phyloP scores from a whole-genome alignment of 176 grass and related monocot genomes.

The Musa beccarii region DNA sequence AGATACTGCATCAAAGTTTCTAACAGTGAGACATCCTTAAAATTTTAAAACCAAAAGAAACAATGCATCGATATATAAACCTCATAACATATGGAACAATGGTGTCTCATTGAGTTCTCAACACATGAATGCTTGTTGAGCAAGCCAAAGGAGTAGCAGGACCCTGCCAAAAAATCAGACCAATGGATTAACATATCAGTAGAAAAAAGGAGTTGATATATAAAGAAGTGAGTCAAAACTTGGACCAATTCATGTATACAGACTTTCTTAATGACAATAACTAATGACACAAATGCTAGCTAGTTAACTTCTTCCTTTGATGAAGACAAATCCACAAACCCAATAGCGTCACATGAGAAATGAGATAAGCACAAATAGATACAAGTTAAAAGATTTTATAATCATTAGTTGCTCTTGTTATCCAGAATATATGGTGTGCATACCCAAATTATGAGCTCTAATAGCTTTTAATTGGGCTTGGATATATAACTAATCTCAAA shows the following conservation, averaged over 20 bases:
- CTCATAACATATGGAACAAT: constrained; percentile 92
- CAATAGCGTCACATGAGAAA: too few relatives aligned
- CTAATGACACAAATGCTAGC: too few relatives aligned
- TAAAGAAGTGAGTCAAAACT: not conserved
- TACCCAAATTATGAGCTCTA: too few relatives aligned
- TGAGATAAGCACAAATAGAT: too few relatives aligned
- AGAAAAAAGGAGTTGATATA: not conserved
- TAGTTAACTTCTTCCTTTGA: too few relatives aligned
- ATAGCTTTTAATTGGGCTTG: too few relatives aligned
- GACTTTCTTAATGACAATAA: too few relatives aligned
- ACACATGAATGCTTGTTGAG: constrained; percentile 65
- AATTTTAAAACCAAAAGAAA: constrained; percentile 9
- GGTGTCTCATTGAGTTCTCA: constrained; percentile 80
- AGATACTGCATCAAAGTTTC: constrained; percentile 44
- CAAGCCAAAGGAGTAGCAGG: constrained; percentile 66
- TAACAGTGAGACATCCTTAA: constrained; percentile 11
- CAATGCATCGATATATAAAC: constrained; percentile 13
- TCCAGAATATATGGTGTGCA: too few relatives aligned
- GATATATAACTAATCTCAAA: too few relatives aligned
- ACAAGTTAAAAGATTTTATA: too few relatives aligned
- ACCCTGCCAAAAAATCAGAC: constrained; percentile 27
- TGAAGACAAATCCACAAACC: too few relatives aligned
- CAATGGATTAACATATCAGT: not conserved
- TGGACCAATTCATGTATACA: not conserved
- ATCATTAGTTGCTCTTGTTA: too few relatives aligned